A percentile compares a stretch with the other conserved stretches of the same genome.
Conservation (phyloP, 345 rosid genomes). For the Pugionium cornutum region DNA sequence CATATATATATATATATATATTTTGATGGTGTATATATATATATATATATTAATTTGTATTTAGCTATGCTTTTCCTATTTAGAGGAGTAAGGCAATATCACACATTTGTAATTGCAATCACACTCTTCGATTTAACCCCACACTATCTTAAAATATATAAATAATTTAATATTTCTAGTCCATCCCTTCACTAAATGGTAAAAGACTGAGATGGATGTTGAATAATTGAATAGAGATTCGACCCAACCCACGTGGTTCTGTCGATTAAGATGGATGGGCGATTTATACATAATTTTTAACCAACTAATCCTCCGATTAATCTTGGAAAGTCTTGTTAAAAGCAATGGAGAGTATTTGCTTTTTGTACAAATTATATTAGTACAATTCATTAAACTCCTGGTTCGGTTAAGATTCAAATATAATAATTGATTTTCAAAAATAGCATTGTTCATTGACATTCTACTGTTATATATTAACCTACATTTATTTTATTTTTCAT, state of each 20-base stretch:
- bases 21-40: not conserved
- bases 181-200: constrained; percentile 19
- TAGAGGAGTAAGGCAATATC: not conserved
- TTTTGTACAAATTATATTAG: no score
- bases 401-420: no score
- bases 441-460: no score
- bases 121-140: constrained; percentile 32
- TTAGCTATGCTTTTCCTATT: not conserved
- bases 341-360: no score
- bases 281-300: not conserved
- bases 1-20: not conserved
- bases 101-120: not conserved
- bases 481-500: no score
- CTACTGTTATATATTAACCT: no score
- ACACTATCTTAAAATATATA: constrained; percentile 11
- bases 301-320: no score
- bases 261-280: constrained; percentile 14
- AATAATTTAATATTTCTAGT: not conserved
- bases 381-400: no score
- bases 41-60: not conserved
- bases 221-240: constrained; percentile 14
- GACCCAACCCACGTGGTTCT: constrained; percentile 34
- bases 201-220: not conserved
- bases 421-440: no score
- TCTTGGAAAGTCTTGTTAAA: no score